Base-by-base conservation (phyloP, 2,329 filamentous ascomycete species). In the Pestalotiopsis sp. region DNA sequence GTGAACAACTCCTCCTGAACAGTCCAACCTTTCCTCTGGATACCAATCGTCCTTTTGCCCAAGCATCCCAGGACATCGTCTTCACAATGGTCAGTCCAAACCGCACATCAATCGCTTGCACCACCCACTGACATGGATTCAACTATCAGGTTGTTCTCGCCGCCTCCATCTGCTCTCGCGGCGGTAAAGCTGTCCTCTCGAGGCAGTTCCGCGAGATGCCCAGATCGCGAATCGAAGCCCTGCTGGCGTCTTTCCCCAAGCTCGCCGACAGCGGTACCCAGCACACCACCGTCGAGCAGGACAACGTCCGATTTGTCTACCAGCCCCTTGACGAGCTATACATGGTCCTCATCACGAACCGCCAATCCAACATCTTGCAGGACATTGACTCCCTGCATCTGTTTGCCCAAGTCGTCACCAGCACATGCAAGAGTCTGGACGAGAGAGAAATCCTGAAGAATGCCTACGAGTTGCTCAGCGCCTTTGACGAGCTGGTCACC, bases 221-320 rank as follows among this genome's bases (percentile, higher is more conserved):
- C 81, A 90, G 96, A 80, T 98, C 97, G 64, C 91, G 97, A 79
- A 95, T 99, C 79, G 97, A 99, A 86, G 96, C 93, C 68, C 90
- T 99, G 68, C 92, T 99, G 68, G 96, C 97, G 73, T 97, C 95
- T 11, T 98, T 99, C 80, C 97, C 96, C 68, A 99, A 99, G 85
- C 92, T 98, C 69, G 95, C 96, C 77, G 95, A 98, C 82, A 94
- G 93, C 71, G 93, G 95, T 70, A 98, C 94, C 66, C 96, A 99
- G 83, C 96, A 99, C 83, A 99, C 96, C 36, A 99, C 93, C 5
- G 95, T 98, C 77, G 96, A 99, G 83, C 95, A 98, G 83, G 97
- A 99, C 85, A 98, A 97, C 85, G 96, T 99, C 78, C 95, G 96
- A 84, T 99, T 98, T 80, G 96, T 99, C 69, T 99, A 99, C 86